Evolutionary conservation across 2,329 filamentous ascomycete species (phyloP), one percentile per base, ranked within the genome.

Genomic region (Aspergillus sp.): DNA sequence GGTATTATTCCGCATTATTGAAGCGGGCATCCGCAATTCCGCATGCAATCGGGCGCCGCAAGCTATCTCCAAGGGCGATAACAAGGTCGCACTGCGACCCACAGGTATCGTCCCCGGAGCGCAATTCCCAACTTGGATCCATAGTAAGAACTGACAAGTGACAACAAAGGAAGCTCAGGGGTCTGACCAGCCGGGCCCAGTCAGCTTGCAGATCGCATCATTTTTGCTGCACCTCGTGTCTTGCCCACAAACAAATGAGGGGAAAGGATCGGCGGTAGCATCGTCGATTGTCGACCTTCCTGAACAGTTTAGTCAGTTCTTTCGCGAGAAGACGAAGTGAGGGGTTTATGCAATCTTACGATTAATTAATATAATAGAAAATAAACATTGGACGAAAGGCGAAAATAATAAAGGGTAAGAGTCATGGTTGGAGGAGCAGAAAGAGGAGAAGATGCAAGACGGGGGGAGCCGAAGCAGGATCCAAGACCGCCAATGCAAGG

Each of bases 121-220:
- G 15, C 13, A 5, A 17, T n/a, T 40, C 37, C 13, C 37, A 40
- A 40, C 19, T 47, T 42, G 12, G 19, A 47, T 20, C 20, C 20
- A 20, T 20, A 20, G 20, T 30, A 30, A 9, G 9, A 54, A 40
- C 9, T 41, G 51, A 44, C 47, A 47, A 44, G 42, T 47, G 49
- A 51, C 41, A 52, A 47, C 20, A 37, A 13, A 30, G 22, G 42
- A 17, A 49, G 33, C 37, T 45, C 50, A 57, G 55, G 49, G 44
- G 49, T 12, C 13, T 41, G 17, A 19, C 12, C 12, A 12, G 30
- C 11, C 12, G 39, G 41, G 37, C 19, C 52, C 45, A 55, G 45
- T 55, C 12, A 49, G 52, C 44, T 48, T 47, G 56, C 56, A 58
- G 56, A 54, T 54, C 56, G 22, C 51, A 54, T 54, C 45, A 51